A percentile compares a stretch with the other conserved stretches of the same genome.
phyloP scores from a whole-genome alignment of 257 asterid species.

The Solanum appendiculatum region DNA sequence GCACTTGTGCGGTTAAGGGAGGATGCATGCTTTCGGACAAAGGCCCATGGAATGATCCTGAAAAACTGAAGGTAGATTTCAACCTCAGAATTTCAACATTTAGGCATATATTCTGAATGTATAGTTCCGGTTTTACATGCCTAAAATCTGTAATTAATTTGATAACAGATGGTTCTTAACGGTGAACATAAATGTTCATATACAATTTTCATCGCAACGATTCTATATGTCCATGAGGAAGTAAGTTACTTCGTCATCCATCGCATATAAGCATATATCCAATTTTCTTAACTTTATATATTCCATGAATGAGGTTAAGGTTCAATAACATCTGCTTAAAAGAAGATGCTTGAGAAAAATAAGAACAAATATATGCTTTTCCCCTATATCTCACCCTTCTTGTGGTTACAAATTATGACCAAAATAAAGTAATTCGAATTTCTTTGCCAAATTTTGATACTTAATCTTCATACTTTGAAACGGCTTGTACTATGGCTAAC shows the following conservation, averaged over 20 bases:
- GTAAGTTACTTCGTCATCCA: conserved; percentile 25
- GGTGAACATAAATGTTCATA: conserved; percentile 74
- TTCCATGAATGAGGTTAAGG: not conserved
- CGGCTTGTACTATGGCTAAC: not conserved
- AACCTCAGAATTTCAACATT: not conserved
- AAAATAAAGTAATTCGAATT: not conserved
- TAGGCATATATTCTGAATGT: not conserved
- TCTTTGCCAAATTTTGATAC: not conserved
- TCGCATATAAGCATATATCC: not conserved
- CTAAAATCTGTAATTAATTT: not conserved
- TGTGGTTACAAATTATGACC: not conserved
- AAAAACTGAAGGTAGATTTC: conserved; percentile 61
- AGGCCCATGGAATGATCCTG: conserved; percentile 95
- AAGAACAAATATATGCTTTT: not conserved
- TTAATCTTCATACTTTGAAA: not conserved
- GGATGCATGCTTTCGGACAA: conserved; percentile 85
- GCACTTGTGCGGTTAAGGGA: conserved; percentile 78
- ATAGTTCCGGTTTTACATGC: not conserved
- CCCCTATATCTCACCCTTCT: not conserved
- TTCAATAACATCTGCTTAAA: not conserved
- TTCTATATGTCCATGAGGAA: conserved; percentile 48
- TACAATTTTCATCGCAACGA: conserved; percentile 16
- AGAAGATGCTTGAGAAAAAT: not conserved
- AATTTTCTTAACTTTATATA: no score
- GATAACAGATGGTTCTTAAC: conserved; percentile 57